Base-by-base conservation (phyloP, 208 protist species). In the Leishmania guyanensis region DNA sequence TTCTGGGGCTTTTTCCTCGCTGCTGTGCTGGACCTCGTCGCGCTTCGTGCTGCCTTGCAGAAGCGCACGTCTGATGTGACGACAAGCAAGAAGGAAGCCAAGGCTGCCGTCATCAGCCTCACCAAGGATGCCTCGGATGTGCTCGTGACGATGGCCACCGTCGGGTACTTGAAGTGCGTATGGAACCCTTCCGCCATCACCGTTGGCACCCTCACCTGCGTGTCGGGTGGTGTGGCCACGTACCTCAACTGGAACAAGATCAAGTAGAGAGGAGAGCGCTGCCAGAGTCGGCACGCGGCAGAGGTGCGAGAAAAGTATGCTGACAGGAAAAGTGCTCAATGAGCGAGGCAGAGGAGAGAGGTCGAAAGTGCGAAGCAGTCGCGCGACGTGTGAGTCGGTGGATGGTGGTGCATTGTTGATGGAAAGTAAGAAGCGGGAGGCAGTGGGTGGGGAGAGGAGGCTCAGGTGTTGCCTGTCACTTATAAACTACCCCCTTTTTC, bases 1-100 rank as follows among this genome's bases (percentile, higher is more conserved):
- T 98, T 98, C 92, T 98, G 92, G 93, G 94, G 94, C 77, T 98
- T 96, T 89, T 92, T 98, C 84, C 84, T 97, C 54, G 94, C 94
- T n/a, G 86, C 88, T 60, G 92, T 95, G 60, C 91, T 98, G 56
- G 94, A 98, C 84, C 79, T 97, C 74, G 82, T 96, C 70, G 89
- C 92, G 26, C 80, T 98, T 14, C 87, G 83, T 51, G 84, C 77
- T 64, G 91, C 89, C 54, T 85, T 95, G 50, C 72, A 86, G 78
- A 94, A 92, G 89, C 87, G 88, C 78, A 69, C 76, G 17, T 81
- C 84, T 29, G 93, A 96, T 48, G 80, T 81, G 53, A 83, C 85
- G 33, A 85, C 88, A 53, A 86, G 80, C 86, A 90, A 91, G 77
- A 95, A 94, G 88, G 92, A 95, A 85, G 83, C 80, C 69, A 96